Evolutionary conservation across 2,329 filamentous ascomycete species (phyloP), one percentile per base, ranked within the genome.

Genomic region (Hymenoscyphus occultus): DNA sequence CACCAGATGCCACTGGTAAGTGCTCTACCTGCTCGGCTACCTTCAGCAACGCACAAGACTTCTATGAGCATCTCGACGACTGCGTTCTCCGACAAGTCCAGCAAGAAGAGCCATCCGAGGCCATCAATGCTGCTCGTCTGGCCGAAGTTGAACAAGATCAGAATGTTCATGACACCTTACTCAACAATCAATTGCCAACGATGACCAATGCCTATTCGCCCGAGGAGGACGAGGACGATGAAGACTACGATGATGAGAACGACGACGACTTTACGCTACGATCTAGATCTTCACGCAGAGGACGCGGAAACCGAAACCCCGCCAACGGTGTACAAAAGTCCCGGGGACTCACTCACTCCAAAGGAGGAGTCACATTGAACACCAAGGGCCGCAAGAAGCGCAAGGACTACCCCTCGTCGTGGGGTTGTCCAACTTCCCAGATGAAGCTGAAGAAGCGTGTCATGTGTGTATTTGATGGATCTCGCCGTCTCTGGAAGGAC

Each of bases 361-460:
- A 89, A 72, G 91, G 88, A 67, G 91, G 89, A 69, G 90, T 89
- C 48, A 83, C 82, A 1, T 75, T 86, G 28, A 74, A 79, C 71
- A 85, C 84, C 77, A 80, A 81, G 73, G 88, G 91, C 64, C 91
- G 92, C 79, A 96, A 96, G 83, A 94, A 92, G 82, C 88, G 93
- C 70, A 93, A 93, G 77, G 92, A 96, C 77, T 98, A 97, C 77
- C 95, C 95, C 13, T 87, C 91, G 0, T 93, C 91, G 1, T 99
- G 95, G 95, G 94, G 95, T 61, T 95, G 93, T 73, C 86, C 93
- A 68, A 89, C 91, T 74, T 90, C 92, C 73, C 93, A 95, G 81
- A 97, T 98, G 92, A 96, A 91, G 75, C 96, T 96, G 87, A 97
- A 96, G 86, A 97, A 97, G 86, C 91, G 95, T 35, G 92, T 97